Conservation (phyloP, 495 filamentous ascomycete species). For the Penicillium canariense region DNA sequence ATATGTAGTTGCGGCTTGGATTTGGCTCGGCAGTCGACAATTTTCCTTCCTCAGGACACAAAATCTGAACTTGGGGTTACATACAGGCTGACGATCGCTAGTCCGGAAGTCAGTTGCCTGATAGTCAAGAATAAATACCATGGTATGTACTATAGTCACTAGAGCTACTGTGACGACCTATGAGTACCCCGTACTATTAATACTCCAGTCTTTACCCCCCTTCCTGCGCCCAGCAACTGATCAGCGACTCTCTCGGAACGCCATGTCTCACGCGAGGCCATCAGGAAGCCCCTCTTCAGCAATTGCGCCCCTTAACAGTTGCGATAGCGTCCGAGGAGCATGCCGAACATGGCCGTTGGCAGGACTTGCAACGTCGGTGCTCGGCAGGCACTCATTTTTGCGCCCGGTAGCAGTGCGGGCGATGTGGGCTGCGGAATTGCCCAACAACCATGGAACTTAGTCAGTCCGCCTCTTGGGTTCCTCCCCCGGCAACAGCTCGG, state of each 20-base stretch:
- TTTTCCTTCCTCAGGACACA: neutral
- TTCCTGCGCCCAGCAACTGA: neutral
- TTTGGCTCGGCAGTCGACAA: conserved; percentile 7
- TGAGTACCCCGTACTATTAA: conserved; percentile 1
- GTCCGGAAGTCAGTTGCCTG: neutral
- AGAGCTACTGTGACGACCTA: no score
- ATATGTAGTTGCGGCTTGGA: neutral
- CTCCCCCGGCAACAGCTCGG: neutral
- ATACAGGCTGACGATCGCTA: neutral
- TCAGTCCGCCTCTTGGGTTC: neutral
- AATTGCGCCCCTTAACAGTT: neutral
- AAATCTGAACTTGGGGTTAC: neutral
- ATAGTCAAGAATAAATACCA: neutral
- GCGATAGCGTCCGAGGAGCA: no score
- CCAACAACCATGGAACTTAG: conserved; percentile 1
- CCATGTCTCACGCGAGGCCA: conserved; percentile 16
- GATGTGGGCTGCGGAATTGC: neutral
- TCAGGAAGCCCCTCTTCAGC: neutral
- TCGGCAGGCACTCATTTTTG: neutral
- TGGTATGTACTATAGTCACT: neutral
- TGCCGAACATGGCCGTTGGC: neutral
- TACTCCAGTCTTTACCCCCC: neutral
- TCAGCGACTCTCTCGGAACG: conserved; percentile 15
- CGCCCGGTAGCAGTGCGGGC: neutral
- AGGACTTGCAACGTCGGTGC: neutral